A percentile compares a stretch with the other conserved stretches of the same genome.
phyloP scores from a whole-genome alignment of 331 rosid genomes.

The Phaseolus coccineus region DNA sequence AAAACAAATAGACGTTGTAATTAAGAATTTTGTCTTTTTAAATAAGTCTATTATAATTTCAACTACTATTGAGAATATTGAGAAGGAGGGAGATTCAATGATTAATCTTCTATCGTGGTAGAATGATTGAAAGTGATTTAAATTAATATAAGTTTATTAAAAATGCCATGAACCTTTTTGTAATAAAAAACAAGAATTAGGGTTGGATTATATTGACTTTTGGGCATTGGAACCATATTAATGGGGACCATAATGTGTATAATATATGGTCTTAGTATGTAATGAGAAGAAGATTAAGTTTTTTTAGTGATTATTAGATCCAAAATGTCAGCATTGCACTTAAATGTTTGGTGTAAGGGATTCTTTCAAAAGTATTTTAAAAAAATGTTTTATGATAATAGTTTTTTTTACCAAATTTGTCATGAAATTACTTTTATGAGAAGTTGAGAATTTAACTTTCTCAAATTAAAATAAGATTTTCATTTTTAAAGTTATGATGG shows the following conservation, averaged over 20 bases:
- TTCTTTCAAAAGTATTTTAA: too few species aligned
- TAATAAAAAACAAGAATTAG: neutral
- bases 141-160: conserved; percentile 8
- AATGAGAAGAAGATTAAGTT: neutral
- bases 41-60: neutral
- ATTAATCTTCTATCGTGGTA: conserved; percentile 4
- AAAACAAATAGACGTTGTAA: neutral
- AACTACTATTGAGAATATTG: neutral
- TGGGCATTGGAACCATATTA: conserved; percentile 2
- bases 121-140: neutral
- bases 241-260: conserved; percentile 27
- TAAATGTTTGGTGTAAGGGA: too few species aligned
- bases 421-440: too few species aligned
- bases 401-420: too few species aligned
- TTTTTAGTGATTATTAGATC: neutral
- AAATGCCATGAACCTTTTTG: neutral
- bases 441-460: too few species aligned
- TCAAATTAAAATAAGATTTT: too few species aligned
- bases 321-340: neutral
- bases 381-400: too few species aligned
- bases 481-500: too few species aligned
- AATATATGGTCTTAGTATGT: neutral
- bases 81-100: too few species aligned
- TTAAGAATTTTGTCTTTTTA: neutral
- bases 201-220: conserved; percentile 19